Percentiles rank a stretch among this genome's conserved stretches.
phyloP scores from a whole-genome alignment of 176 grass and related monocot genomes.

The Oryza officinalis region DNA sequence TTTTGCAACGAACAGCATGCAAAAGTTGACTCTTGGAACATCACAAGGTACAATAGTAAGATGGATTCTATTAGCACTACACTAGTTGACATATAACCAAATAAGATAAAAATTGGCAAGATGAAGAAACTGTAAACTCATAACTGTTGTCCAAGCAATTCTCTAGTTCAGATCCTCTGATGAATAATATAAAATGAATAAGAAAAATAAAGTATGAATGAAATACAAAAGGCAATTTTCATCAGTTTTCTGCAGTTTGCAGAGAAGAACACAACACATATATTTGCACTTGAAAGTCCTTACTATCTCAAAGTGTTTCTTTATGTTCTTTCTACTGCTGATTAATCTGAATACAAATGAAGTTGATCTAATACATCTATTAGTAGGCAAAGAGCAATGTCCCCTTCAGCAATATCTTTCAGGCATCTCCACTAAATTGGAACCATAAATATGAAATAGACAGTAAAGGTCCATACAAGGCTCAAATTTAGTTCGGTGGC shows the following conservation, averaged over 20 bases:
- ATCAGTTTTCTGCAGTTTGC: constrained; percentile 4
- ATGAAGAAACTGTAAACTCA: background rate
- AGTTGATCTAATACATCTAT: constrained; percentile 8
- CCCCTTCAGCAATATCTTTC: constrained; percentile 16
- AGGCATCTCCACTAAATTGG: background rate
- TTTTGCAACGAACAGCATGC: background rate
- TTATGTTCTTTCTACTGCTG: background rate
- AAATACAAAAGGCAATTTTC: background rate
- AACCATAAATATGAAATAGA: constrained; percentile 11
- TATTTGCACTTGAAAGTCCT: constrained; percentile 10
- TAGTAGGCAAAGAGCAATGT: background rate
- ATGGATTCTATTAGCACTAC: background rate
- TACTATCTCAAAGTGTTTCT: constrained; percentile 1
- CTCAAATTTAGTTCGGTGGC: constrained; percentile 68
- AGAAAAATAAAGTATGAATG: background rate
- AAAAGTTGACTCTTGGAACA: background rate
- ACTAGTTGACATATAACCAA: background rate
- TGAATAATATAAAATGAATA: constrained; percentile 1
- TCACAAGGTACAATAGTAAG: background rate
- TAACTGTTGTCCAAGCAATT: background rate
- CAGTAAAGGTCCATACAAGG: constrained; percentile 62
- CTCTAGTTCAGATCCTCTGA: background rate
- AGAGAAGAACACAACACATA: background rate
- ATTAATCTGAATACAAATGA: constrained; percentile 2
- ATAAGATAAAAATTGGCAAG: background rate